A percentile compares a stretch with the other conserved stretches of the same genome.
These are phyloP conservation scores for Phytophthora sansomeana DNA, from an alignment of 352 stramenopile species.

Conservation along the genomic window DNA sequence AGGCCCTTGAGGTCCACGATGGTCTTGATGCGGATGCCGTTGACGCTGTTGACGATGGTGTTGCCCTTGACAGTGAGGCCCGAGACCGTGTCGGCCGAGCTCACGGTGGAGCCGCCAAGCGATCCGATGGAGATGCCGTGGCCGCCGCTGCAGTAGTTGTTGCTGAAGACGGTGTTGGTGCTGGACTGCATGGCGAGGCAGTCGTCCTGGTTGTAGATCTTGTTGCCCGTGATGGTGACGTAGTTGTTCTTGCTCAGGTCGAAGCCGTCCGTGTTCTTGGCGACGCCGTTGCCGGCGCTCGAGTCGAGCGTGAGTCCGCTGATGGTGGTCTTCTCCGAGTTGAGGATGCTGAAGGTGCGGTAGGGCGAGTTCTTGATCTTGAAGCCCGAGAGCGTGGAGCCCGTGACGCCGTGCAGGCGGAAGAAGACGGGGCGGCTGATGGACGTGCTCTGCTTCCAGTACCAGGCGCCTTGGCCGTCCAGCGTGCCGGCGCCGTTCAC, in stretches of 20 bases:
- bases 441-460: conserved; percentile 38
- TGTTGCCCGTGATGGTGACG: conserved; percentile 8
- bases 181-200: not conserved
- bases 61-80: conserved; percentile 34
- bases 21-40: conserved; percentile 47
- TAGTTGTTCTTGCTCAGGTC: conserved; percentile 11
- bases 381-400: conserved; percentile 32
- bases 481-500: conserved; percentile 35
- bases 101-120: conserved; percentile 23
- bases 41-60: conserved; percentile 31
- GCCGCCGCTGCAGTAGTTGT: conserved; percentile 25
- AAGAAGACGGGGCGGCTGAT: conserved; percentile 41
- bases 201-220: conserved; percentile 7
- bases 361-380: conserved; percentile 39
- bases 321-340: conserved; percentile 25
- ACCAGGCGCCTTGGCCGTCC: conserved; percentile 41
- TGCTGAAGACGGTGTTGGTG: conserved; percentile 25
- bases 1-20: conserved; percentile 36
- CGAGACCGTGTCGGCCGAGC: conserved; percentile 28
- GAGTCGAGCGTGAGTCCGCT: conserved; percentile 38
- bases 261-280: conserved; percentile 20
- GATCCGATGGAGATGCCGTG: conserved; percentile 46
- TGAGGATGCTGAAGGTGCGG: conserved; percentile 16
- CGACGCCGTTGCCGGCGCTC: conserved; percentile 29
- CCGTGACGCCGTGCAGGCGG: conserved; percentile 22